Evolutionary conservation across 2,329 filamentous ascomycete species (phyloP).

Genomic region (Neobulgaria alba): DNA sequence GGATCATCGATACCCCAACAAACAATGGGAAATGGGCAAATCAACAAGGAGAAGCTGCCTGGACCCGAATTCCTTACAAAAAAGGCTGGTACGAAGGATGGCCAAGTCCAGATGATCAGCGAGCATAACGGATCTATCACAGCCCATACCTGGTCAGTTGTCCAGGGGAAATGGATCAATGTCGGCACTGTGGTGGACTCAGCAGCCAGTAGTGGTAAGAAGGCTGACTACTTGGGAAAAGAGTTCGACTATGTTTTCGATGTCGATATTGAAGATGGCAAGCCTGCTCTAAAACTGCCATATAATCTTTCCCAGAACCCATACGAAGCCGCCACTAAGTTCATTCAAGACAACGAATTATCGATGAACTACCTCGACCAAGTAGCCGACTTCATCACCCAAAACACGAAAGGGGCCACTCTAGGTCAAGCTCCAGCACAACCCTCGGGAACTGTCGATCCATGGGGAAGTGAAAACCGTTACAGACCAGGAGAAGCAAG

Average conservation of each 20-base stretch:
- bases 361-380: constrained; percentile 83
- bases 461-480: constrained; percentile 68
- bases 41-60: constrained; percentile 89
- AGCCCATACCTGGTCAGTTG: constrained; percentile 76
- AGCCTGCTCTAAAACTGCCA: constrained; percentile 85
- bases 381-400: constrained; percentile 84
- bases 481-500: constrained; percentile 61
- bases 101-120: constrained; percentile 86
- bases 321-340: constrained; percentile 85
- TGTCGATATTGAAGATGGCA: constrained; percentile 90
- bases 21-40: constrained; percentile 53
- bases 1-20: constrained; percentile 82
- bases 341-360: constrained; percentile 81
- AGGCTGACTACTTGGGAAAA: constrained; percentile 69
- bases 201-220: constrained; percentile 71
- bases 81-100: constrained; percentile 88
- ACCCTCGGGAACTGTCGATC: constrained; percentile 44
- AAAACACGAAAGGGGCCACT: constrained; percentile 80
- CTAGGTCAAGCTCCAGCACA: constrained; percentile 53
- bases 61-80: constrained; percentile 77
- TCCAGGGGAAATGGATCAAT: constrained; percentile 68
- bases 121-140: constrained; percentile 74
- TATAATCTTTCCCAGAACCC: constrained; percentile 90
- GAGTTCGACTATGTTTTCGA: constrained; percentile 97
- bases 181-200: constrained; percentile 93